A percentile compares a stretch with the other conserved stretches of the same genome.
Evolutionary conservation across 2,329 filamentous ascomycete genomes (phyloP).

Genomic region (Rugonectria rugulosa): DNA sequence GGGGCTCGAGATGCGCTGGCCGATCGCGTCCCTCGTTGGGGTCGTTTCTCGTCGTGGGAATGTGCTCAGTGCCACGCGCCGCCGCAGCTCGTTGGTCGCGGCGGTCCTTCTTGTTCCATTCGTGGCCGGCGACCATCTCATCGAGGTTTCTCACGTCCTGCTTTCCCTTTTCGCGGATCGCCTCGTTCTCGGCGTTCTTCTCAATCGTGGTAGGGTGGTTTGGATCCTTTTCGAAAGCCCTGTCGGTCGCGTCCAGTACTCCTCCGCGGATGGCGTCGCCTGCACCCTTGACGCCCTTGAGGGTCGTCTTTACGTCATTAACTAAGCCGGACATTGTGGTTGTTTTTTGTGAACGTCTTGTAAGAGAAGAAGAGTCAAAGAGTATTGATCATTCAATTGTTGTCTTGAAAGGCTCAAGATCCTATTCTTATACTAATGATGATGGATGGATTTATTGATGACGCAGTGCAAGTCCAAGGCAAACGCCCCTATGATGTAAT

Average conservation of each 20-base stretch:
- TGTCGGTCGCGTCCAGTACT: constrained; percentile 29
- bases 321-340: background rate
- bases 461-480: background rate
- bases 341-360: background rate
- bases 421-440: too few species aligned
- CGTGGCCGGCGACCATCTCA: constrained; percentile 29
- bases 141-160: constrained; percentile 25
- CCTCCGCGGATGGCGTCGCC: constrained; percentile 33
- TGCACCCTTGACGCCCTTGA: constrained; percentile 34
- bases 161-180: constrained; percentile 30
- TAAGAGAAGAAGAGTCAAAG: background rate
- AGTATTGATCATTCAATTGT: background rate
- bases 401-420: background rate
- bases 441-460: background rate
- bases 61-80: background rate
- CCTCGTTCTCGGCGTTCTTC: constrained; percentile 13
- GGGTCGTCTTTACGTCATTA: constrained; percentile 33
- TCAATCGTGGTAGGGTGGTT: constrained; percentile 19
- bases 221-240: constrained; percentile 29
- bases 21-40: too few species aligned
- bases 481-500: background rate
- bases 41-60: too few species aligned
- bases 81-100: too few species aligned
- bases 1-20: too few species aligned
- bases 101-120: constrained; percentile 28